Evolutionary conservation across 176 grass and related monocot species (phyloP).

Genomic region (Tuctoria greenei): DNA sequence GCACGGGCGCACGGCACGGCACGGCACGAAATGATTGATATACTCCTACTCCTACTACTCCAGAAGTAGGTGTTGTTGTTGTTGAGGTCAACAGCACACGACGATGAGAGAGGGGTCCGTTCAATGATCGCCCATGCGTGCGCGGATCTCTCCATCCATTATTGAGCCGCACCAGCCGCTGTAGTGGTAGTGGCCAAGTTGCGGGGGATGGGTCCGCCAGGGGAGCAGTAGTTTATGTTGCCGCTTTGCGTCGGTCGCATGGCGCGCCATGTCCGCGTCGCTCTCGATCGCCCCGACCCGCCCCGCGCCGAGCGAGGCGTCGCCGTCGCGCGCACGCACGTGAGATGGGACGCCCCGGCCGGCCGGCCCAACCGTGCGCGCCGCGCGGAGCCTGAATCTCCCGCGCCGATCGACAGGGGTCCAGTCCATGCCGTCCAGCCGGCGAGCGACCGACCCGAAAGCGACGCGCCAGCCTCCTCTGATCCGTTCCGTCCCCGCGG

Average conservation of each 20-base stretch:
- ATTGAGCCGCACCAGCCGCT: neutral
- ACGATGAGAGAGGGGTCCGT: neutral
- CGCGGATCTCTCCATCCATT: neutral
- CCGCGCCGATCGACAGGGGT: neutral
- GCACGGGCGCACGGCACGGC: too few species aligned
- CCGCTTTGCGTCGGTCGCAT: constrained; percentile 48
- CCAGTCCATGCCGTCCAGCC: neutral
- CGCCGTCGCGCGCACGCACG: constrained; percentile 42
- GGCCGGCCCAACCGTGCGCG: too few species aligned
- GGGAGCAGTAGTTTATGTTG: neutral
- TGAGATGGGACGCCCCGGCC: neutral
- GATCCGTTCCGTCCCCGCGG: neutral
- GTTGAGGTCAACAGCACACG: neutral
- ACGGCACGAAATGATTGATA: too few species aligned
- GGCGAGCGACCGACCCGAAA: constrained; percentile 10
- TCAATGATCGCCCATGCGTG: neutral
- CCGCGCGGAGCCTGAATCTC: neutral
- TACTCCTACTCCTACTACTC: neutral
- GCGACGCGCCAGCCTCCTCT: constrained; percentile 27
- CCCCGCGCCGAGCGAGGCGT: neutral
- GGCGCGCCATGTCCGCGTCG: constrained; percentile 24
- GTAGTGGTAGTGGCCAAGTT: too few species aligned
- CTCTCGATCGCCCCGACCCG: too few species aligned
- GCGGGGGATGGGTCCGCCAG: neutral
- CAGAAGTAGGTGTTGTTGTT: too few species aligned